Evolutionary conservation across 139 green algal genomes (phyloP), one percentile per base, ranked within the genome.

Genomic region (Chlorella sp.): DNA sequence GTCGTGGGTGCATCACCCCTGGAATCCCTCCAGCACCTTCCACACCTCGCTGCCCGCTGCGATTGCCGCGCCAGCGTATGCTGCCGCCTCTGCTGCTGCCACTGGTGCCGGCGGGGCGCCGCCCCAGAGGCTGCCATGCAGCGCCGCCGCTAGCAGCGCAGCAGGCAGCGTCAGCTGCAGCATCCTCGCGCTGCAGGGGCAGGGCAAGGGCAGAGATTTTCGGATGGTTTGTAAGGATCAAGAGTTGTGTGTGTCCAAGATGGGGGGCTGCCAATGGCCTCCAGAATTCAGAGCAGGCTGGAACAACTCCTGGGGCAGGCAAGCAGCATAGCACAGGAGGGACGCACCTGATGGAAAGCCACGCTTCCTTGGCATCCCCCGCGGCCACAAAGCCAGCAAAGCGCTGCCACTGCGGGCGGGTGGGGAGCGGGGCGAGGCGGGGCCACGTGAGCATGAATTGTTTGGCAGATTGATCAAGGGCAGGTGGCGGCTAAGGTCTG

Each of bases 21-120:
- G 84, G 40, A 86, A 88, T 14, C 84, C 84, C 28, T 88, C 84
- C 40, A 88, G 57, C 12, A 88, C 24, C 21, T 88, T 88, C 84
- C 84, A 88, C 9, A 88, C 24, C 66, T 80, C 84, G 14, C 19
- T 81, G 34, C 28, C 84, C 5, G 64, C 68, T 24, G 84, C 84
- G 9, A 88, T 30, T 9, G 71, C 66, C 18, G 66, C 68, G 21
- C 84, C 84, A 22, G 39, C 84, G 18, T 64, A 80, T 2, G 68
- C 84, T 30, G 84, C 84, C 32, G 40, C 68, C 68, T 88, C 84
- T 39, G 66, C 84, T 21, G 39, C 39, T 3, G 39, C 30, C 34
- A 80, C 84, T 3, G 30, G 7, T 28, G 68, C 34, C 4, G 84
- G 84, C 15, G 66, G 84, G 12, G 39, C 18, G 30, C 68, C 84